Evolutionary conservation across 345 rosid species (phyloP).

Genomic region (Citrus medica): DNA sequence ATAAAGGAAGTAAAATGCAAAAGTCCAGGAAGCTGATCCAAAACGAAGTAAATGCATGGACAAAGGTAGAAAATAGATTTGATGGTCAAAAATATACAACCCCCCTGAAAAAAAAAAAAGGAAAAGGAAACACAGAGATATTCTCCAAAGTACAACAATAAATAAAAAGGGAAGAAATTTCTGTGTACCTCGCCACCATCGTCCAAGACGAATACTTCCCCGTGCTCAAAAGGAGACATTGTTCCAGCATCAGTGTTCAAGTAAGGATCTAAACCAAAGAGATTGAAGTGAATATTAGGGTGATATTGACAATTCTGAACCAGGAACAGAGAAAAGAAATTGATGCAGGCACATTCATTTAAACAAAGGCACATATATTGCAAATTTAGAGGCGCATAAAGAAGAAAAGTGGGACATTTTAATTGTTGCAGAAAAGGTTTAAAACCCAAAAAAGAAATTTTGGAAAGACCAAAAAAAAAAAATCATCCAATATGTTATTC

Average conservation of each 20-base stretch:
- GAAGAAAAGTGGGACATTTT: not conserved
- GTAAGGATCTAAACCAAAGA: conserved; percentile 70
- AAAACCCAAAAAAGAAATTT: not conserved
- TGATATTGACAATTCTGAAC: not conserved
- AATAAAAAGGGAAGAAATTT: not conserved
- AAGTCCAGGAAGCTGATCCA: not conserved
- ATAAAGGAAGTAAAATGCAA: too few relatives aligned
- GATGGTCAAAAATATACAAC: not conserved
- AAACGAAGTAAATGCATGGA: not conserved
- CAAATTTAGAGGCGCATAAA: not conserved
- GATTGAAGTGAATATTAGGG: not conserved
- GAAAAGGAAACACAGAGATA: not conserved
- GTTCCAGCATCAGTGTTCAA: conserved; percentile 96
- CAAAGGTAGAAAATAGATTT: not conserved
- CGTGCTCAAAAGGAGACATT: conserved; percentile 98
- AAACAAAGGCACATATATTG: not conserved
- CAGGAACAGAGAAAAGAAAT: not conserved
- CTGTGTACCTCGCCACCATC: conserved; percentile 96
- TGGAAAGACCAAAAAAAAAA: not conserved
- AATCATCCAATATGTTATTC: not conserved
- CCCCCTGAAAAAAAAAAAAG: not conserved
- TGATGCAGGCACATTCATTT: not conserved
- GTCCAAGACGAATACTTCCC: conserved; percentile 93
- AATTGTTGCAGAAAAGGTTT: not conserved
- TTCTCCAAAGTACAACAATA: not conserved